A percentile compares a stretch with the other conserved stretches of the same genome.
phyloP scores from a whole-genome alignment of 2,329 filamentous ascomycete genomes.

The Clathrospora elynae region DNA sequence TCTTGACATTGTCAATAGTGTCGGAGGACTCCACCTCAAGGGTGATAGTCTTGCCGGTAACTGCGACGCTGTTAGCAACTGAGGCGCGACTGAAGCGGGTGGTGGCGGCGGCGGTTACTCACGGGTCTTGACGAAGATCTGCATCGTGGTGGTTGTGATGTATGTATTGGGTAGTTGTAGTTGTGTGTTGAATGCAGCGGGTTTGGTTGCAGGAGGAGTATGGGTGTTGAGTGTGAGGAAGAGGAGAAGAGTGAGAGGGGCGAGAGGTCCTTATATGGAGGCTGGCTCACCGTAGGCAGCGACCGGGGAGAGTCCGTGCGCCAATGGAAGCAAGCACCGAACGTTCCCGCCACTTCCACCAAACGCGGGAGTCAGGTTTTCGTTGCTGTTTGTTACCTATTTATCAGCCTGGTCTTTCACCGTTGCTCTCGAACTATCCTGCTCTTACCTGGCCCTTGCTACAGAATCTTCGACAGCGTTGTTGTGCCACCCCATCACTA shows the following conservation, averaged over 20 bases:
- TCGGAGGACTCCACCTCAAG: constrained; percentile 74
- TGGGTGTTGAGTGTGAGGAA: constrained; percentile 23
- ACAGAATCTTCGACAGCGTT: not conserved
- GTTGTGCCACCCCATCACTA: constrained; percentile 3
- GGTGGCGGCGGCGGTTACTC: constrained; percentile 55
- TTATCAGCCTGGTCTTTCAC: constrained; percentile 18
- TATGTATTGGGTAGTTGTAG: constrained; percentile 17
- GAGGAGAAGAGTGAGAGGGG: constrained; percentile 20
- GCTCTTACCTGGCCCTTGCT: constrained; percentile 2
- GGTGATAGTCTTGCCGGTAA: constrained; percentile 71
- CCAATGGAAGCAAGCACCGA: constrained; percentile 37
- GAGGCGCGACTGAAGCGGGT: constrained; percentile 16
- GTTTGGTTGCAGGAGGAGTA: constrained; percentile 10
- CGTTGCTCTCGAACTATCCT: not conserved
- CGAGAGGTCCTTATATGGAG: constrained; percentile 39
- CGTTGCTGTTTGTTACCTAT: constrained; percentile 19
- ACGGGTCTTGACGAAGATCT: constrained; percentile 98
- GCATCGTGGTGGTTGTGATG: constrained; percentile 62
- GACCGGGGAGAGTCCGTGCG: constrained; percentile 40
- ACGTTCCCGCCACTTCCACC: constrained; percentile 39
- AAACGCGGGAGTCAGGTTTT: constrained; percentile 12
- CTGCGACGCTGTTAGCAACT: constrained; percentile 50
- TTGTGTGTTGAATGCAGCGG: constrained; percentile 12
- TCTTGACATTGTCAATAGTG: constrained; percentile 96
- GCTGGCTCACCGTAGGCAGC: constrained; percentile 41